Percentiles rank a stretch among this genome's conserved stretches.
Conservation (phyloP, 2,329 filamentous ascomycete genomes). For the Colletotrichum echinochloae region DNA sequence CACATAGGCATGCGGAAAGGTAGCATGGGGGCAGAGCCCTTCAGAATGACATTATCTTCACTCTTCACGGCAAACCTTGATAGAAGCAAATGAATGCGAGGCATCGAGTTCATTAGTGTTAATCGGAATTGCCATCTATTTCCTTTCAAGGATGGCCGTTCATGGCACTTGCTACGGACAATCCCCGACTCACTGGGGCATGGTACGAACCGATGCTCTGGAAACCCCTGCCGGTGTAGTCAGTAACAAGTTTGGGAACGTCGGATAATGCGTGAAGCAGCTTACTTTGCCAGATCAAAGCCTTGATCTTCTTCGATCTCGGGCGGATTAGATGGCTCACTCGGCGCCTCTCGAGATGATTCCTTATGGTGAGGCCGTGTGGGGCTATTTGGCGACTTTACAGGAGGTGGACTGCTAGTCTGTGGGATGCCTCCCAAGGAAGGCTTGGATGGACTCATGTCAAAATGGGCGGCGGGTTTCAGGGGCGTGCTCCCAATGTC, state of each 20-base stretch:
- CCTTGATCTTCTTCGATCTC: conserved; percentile 63
- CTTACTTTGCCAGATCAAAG: conserved; percentile 71
- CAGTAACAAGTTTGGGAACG: conserved; percentile 41
- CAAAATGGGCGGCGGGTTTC: conserved; percentile 60
- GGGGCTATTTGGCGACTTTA: conserved; percentile 67
- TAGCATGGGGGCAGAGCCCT: conserved; percentile 12
- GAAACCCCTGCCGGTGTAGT: conserved; percentile 64
- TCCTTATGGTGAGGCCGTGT: conserved; percentile 48
- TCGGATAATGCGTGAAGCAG: conserved; percentile 3
- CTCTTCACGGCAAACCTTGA: conserved; percentile 5
- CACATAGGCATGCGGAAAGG: conserved; percentile 14
- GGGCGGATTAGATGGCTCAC: conserved; percentile 43
- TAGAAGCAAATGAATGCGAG: not conserved
- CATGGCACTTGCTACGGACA: conserved; percentile 57
- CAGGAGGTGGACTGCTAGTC: conserved; percentile 70
- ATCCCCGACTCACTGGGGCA: conserved; percentile 62
- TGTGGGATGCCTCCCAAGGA: conserved; percentile 54
- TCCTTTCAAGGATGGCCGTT: conserved; percentile 45
- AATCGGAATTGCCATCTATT: not conserved
- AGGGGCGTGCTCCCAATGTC: conserved; percentile 81
- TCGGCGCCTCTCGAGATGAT: conserved; percentile 37
- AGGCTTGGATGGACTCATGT: conserved; percentile 69
- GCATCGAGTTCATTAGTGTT: conserved; percentile 10
- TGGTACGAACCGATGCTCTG: conserved; percentile 75
- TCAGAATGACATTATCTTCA: conserved; percentile 37